A percentile compares a stretch with the other conserved stretches of the same genome.
Evolutionary conservation across 148 eudicot genomes (phyloP).

Genomic region (Arbutus unedo): DNA sequence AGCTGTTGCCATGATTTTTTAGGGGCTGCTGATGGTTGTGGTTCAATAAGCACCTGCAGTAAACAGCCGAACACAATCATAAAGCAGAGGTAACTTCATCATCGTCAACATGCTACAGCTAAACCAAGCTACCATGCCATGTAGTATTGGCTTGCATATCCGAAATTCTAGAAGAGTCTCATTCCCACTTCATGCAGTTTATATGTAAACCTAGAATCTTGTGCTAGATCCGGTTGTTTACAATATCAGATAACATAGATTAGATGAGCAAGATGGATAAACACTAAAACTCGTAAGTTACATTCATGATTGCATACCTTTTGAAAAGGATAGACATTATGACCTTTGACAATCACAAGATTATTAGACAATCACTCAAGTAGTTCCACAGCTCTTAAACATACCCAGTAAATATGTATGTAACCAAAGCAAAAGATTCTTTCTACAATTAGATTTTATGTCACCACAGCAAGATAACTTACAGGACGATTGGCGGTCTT

Average conservation of each 20-base stretch:
- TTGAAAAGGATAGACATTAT: not conserved
- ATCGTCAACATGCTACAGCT: not conserved
- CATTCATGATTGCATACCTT: not conserved
- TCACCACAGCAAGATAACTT: constrained; percentile 33
- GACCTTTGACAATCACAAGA: not conserved
- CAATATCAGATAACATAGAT: not conserved
- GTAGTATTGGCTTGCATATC: not conserved
- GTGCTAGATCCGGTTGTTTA: not conserved
- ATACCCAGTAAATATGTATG: constrained; percentile 6
- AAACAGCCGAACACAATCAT: constrained; percentile 21
- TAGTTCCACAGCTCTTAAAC: not conserved
- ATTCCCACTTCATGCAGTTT: not conserved
- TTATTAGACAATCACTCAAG: not conserved
- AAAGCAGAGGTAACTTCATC: constrained; percentile 10
- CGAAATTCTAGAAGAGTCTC: not conserved
- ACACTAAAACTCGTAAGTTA: not conserved
- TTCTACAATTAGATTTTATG: not conserved
- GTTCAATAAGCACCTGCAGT: constrained; percentile 64
- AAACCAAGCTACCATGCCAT: not conserved
- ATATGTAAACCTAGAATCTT: not conserved
- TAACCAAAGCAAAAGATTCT: not conserved
- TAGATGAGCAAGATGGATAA: not conserved
- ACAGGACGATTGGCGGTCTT: constrained; percentile 46
- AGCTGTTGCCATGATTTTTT: constrained; percentile 92
- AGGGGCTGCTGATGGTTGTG: constrained; percentile 56